Evolutionary conservation across 257 asterid genomes (phyloP).

Genomic region (Primulina tabacum): DNA sequence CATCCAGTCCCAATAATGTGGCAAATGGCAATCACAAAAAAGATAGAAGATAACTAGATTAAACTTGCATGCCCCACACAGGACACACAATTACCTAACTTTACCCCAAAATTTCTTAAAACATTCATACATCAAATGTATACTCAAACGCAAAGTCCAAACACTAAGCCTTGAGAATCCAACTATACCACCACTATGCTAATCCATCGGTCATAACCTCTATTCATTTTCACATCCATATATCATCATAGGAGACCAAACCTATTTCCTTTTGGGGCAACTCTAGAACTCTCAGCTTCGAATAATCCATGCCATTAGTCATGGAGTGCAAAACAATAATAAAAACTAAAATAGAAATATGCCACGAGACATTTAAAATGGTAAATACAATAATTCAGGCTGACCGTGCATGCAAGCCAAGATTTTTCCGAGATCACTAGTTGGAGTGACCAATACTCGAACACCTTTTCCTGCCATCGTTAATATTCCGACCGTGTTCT

Average conservation of each 20-base stretch:
- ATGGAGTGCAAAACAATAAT: background rate
- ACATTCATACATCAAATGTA: background rate
- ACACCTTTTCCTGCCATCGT: conserved; percentile 98
- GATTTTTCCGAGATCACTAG: conserved; percentile 99
- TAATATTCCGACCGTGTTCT: conserved; percentile 89
- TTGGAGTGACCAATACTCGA: conserved; percentile 92
- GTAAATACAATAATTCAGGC: conserved; percentile 25
- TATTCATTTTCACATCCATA: background rate
- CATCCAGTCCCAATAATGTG: background rate
- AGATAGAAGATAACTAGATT: background rate
- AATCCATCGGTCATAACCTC: background rate
- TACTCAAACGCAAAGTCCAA: background rate
- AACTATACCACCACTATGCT: background rate
- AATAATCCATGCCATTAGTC: background rate
- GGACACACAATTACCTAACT: background rate
- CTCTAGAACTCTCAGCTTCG: conserved; percentile 3
- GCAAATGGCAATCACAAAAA: background rate
- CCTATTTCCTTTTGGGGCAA: background rate
- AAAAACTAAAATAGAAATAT: background rate
- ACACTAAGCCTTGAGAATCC: background rate
- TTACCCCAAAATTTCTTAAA: background rate
- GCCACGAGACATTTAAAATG: background rate
- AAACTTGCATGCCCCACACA: no score
- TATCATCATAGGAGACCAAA: background rate
- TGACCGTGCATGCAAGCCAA: conserved; percentile 97